Evolutionary conservation across 176 grass and related monocot species (phyloP), one percentile per base, ranked within the genome.

Genomic region (Ensete glaucum): DNA sequence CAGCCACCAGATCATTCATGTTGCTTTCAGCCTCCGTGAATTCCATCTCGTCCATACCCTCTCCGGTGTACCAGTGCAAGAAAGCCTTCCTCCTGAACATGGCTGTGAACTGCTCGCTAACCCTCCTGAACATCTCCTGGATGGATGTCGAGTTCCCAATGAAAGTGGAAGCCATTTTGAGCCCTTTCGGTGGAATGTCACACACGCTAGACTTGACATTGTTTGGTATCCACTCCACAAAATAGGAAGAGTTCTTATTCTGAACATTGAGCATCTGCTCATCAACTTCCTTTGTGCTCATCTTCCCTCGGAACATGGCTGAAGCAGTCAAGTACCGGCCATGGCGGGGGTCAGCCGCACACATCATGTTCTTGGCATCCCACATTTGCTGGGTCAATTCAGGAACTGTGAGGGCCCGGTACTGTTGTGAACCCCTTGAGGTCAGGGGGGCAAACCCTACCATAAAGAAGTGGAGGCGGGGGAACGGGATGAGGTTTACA

Each of bases 1-100:
- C 72, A 1, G 72, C 52, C 53, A 74, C 72, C 52, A 74, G 72
- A 27, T 80, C 78, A 13, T 80, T 80, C 78, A 80, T 80, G 43
- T 80, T 80, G 57, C 78, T 80, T 69, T 80, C 78, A 6, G 78
- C 78, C 69, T 80, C 78, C 1, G 78, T 80, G 68, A 80, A 80
- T 43, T 80, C 78, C 78, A 80, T 80, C 58, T 80, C 78, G 23
- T 80, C 78, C 78, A 80, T 80, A 11, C 78, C 78, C 20, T 80
- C 78, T 7, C 78, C 78, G 0, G 78, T 80, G 48, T 80, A 80
- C 78, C 78, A 80, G 53, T 80, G 78, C 55, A 80, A 63, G 78
- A 80, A 80, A 54, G 78, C 78, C 67, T 80, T 80, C 53, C 78
- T 43, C 19, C 78, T 50, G 48, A 80, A 80, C 78, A 80, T 80